phyloP scores from a whole-genome alignment of 177 flowering plant species.

The Vitis hybrid region DNA sequence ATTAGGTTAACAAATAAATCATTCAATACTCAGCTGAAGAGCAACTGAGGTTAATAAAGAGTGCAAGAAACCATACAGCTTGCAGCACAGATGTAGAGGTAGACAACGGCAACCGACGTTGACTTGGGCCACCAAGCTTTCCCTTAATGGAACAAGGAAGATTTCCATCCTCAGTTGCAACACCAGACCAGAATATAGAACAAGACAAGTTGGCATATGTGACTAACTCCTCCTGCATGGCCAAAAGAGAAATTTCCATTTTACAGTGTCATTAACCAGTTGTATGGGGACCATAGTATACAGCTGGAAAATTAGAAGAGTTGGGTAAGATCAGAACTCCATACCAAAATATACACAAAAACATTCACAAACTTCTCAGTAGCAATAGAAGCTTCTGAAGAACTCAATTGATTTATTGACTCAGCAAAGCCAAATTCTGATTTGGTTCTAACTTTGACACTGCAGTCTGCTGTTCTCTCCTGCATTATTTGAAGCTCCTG shows the following conservation, averaged over 20 bases:
- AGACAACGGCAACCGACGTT: constrained; percentile 68
- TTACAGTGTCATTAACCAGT: not conserved
- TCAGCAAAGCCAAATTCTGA: constrained; percentile 19
- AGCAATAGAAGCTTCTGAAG: constrained; percentile 17
- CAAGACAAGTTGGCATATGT: constrained; percentile 54
- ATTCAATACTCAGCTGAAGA: not conserved
- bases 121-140: constrained; percentile 96
- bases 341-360: constrained; percentile 63
- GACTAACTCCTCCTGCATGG: constrained; percentile 66
- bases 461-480: constrained; percentile 27
- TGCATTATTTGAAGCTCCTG: constrained; percentile 59
- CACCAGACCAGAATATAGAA: constrained; percentile 63
- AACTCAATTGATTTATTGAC: constrained; percentile 17
- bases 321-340: not conserved
- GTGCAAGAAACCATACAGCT: constrained; percentile 60
- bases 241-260: constrained; percentile 1
- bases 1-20: not conserved
- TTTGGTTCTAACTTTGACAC: constrained; percentile 17
- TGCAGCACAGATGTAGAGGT: constrained; percentile 62
- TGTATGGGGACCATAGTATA: not conserved
- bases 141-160: constrained; percentile 79
- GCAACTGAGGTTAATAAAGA: constrained; percentile 2
- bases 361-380: constrained; percentile 36
- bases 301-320: not conserved
- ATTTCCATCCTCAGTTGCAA: constrained; percentile 21